Conservation (phyloP, 148 eudicot genomes). For the Rheum nobile region DNA sequence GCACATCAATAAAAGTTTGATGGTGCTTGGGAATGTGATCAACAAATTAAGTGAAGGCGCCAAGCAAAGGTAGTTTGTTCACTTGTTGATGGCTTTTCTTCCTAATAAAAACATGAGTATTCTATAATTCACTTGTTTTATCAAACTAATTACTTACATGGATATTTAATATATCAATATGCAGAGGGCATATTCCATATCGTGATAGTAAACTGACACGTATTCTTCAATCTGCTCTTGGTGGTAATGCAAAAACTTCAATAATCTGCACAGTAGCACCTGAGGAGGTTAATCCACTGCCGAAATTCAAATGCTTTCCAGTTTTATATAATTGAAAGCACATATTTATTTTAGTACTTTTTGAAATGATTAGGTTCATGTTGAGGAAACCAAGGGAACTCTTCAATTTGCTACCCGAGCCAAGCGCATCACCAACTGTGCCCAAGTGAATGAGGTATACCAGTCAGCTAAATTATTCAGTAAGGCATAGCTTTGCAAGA, state of each 20-base stretch:
- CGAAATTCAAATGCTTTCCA: neutral
- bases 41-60: conserved; percentile 90
- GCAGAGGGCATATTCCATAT: conserved; percentile 95
- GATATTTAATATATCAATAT: neutral
- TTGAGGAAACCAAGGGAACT: conserved; percentile 95
- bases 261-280: conserved; percentile 96
- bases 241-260: conserved; percentile 98
- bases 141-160: conserved; percentile 1
- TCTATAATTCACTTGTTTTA: neutral
- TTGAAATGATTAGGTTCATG: conserved; percentile 47
- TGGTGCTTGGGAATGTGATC: conserved; percentile 95
- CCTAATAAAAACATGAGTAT: neutral
- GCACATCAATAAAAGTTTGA: conserved; percentile 86
- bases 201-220: conserved; percentile 98
- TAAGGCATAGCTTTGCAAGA: neutral
- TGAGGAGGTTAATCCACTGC: conserved; percentile 48
- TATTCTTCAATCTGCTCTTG: conserved; percentile 96
- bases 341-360: conserved; percentile 9
- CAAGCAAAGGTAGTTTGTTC: conserved; percentile 59
- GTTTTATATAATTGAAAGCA: neutral
- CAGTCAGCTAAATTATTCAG: neutral
- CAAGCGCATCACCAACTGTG: conserved; percentile 85
- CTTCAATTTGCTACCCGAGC: conserved; percentile 99
- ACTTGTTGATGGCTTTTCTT: neutral
- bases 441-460: conserved; percentile 92